Conservation (phyloP, 2,329 filamentous ascomycete species). For the Emergomyces pasteurianus region DNA sequence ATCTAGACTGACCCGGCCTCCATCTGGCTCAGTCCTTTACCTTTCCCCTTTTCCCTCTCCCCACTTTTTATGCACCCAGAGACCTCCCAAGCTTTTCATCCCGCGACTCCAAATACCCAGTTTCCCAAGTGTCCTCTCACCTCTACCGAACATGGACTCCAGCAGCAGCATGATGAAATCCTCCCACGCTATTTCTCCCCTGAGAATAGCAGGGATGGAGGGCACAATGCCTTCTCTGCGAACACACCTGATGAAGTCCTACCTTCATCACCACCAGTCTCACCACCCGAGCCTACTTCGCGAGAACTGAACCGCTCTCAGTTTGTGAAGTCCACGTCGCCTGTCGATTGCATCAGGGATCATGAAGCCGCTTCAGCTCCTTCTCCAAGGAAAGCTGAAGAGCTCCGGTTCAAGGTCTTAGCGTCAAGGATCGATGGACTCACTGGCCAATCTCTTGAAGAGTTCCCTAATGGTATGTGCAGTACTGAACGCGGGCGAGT, state of each 20-base stretch:
- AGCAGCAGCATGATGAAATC: constrained; percentile 31
- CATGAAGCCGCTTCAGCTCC: constrained; percentile 40
- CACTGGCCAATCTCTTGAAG: constrained; percentile 39
- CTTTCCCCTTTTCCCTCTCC: constrained; percentile 18
- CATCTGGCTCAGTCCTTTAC: constrained; percentile 44
- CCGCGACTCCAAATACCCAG: constrained; percentile 30
- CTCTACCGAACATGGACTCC: constrained; percentile 49
- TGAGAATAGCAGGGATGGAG: constrained; percentile 27
- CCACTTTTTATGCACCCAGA: constrained; percentile 55
- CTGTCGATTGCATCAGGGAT: constrained; percentile 41
- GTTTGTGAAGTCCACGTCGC: constrained; percentile 27
- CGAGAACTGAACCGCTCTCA: constrained; percentile 19
- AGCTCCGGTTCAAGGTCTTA: constrained; percentile 41
- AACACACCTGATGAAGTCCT: constrained; percentile 17
- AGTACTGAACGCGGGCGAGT: not conserved
- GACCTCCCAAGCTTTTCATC: constrained; percentile 39
- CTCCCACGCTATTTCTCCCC: constrained; percentile 32
- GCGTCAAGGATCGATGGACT: constrained; percentile 32
- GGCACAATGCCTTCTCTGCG: constrained; percentile 14
- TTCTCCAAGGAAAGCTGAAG: constrained; percentile 28
- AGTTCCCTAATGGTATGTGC: constrained; percentile 66
- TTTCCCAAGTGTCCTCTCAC: constrained; percentile 22
- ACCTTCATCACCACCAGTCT: constrained; percentile 6
- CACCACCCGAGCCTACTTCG: constrained; percentile 9
- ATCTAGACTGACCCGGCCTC: constrained; percentile 39